Percentiles rank a stretch among this genome's conserved stretches.
phyloP scores from a whole-genome alignment of 805 yeast species.

The Wickerhamomyces strasburgensis region DNA sequence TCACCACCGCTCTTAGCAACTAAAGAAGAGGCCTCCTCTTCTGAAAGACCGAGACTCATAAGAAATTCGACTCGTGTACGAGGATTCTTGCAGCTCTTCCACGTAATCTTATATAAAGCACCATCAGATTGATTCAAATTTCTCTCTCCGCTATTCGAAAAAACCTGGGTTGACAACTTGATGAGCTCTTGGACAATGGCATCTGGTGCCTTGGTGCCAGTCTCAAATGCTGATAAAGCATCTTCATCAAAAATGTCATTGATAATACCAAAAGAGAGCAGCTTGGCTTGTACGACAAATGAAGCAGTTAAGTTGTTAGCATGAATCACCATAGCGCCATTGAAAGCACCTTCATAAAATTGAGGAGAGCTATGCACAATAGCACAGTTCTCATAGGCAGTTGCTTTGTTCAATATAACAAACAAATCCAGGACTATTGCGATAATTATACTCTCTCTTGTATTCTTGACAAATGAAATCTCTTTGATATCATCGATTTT shows the following conservation, averaged over 20 bases:
- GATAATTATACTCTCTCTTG: constrained; percentile 31
- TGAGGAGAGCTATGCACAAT: constrained; percentile 30
- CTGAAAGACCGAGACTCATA: constrained; percentile 26
- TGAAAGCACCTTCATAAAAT: constrained; percentile 35
- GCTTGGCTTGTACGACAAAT: constrained; percentile 36
- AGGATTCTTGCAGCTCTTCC: constrained; percentile 39
- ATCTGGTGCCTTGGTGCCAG: constrained; percentile 28
- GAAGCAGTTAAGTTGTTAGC: constrained; percentile 19
- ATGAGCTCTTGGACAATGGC: constrained; percentile 42
- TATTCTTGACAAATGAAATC: constrained; percentile 31
- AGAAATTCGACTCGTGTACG: constrained; percentile 31
- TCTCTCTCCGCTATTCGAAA: constrained; percentile 32
- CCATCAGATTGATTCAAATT: constrained; percentile 31
- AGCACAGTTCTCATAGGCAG: constrained; percentile 31
- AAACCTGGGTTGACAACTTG: constrained; percentile 38
- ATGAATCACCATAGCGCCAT: constrained; percentile 15
- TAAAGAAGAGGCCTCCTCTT: constrained; percentile 26
- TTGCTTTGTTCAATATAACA: constrained; percentile 41
- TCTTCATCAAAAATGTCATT: constrained; percentile 28
- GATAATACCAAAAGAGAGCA: constrained; percentile 37
- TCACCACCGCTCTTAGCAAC: constrained; percentile 31
- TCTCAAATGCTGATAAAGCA: constrained; percentile 22
- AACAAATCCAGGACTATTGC: constrained; percentile 40
- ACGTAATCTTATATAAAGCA: constrained; percentile 30
- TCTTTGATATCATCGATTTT: constrained; percentile 30